Conservation (phyloP, 2,329 filamentous ascomycete species). For the Penicillium brevicompactum region DNA sequence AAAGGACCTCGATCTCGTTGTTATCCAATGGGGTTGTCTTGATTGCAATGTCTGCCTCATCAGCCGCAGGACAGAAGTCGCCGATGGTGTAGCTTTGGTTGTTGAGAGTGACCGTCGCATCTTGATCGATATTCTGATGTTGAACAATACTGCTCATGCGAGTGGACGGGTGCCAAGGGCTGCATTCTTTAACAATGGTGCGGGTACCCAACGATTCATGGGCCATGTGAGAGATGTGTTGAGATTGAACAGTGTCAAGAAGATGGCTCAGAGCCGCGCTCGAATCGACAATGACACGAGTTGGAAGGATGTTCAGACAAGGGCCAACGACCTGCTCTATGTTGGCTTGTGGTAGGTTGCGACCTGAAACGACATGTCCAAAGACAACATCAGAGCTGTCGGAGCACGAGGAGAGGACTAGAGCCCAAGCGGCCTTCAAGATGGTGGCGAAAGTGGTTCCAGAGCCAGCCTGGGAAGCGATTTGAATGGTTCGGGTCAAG, state of each 20-base stretch:
- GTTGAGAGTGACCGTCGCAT: too few species aligned
- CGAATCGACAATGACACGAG: conserved; percentile 11
- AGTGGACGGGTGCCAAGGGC: conserved; percentile 56
- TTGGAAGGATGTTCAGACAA: conserved; percentile 25
- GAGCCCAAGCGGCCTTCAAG: conserved; percentile 61
- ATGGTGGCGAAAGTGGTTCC: conserved; percentile 39
- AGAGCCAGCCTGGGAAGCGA: not conserved
- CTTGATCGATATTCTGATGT: conserved; percentile 41
- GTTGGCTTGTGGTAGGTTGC: conserved; percentile 44
- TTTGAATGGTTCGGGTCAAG: not conserved
- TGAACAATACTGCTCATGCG: conserved; percentile 58
- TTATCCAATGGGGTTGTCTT: too few species aligned
- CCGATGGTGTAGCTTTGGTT: too few species aligned
- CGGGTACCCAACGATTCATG: conserved; percentile 55
- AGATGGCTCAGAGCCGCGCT: conserved; percentile 44
- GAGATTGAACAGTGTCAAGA: conserved; percentile 52
- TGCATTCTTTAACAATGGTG: conserved; percentile 56
- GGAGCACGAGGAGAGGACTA: conserved; percentile 56
- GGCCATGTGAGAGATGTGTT: conserved; percentile 50
- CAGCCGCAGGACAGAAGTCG: too few species aligned
- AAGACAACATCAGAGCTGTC: conserved; percentile 57
- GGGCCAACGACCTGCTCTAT: conserved; percentile 23
- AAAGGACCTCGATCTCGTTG: too few species aligned
- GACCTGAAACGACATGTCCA: conserved; percentile 57
- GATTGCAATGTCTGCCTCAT: too few species aligned